A percentile compares a stretch with the other conserved stretches of the same genome.
Conservation (phyloP, 352 stramenopile species). For the Pythium aquatile region DNA sequence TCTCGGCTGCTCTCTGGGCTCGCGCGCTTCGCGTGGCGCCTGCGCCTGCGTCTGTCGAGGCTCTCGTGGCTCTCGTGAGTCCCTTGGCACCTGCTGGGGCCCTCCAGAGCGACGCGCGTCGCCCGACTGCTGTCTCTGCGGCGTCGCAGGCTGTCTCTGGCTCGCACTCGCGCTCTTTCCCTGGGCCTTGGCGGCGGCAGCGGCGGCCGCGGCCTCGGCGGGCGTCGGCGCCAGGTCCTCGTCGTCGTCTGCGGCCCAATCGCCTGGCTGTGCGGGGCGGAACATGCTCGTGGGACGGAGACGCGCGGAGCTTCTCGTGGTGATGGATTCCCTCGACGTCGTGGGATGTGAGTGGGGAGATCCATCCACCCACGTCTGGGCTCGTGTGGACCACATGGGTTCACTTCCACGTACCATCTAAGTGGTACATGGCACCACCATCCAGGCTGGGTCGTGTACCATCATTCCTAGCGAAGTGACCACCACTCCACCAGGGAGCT, state of each 20-base stretch:
- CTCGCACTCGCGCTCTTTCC: conserved; percentile 18
- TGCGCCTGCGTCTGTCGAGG: not conserved
- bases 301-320: not conserved
- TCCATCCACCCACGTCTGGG: conserved; percentile 12
- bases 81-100: conserved; percentile 4
- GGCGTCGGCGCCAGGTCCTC: conserved; percentile 30
- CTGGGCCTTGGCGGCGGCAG: not conserved
- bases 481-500: not conserved
- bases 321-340: not conserved
- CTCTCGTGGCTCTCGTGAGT: not conserved
- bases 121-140: conserved; percentile 3
- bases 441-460: not conserved
- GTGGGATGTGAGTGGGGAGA: conserved; percentile 2
- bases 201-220: conserved; percentile 8
- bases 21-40: not conserved
- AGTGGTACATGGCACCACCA: not conserved
- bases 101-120: not conserved
- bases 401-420: not conserved
- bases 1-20: not conserved
- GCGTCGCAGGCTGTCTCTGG: not conserved
- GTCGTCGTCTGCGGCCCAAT: conserved; percentile 79
- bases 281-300: conserved; percentile 45
- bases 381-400: conserved; percentile 16
- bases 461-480: not conserved
- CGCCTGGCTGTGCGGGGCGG: conserved; percentile 56